Percentiles rank a stretch among this genome's conserved stretches.
Conservation (phyloP, 2,329 filamentous ascomycete species). For the Xylariales sp. region DNA sequence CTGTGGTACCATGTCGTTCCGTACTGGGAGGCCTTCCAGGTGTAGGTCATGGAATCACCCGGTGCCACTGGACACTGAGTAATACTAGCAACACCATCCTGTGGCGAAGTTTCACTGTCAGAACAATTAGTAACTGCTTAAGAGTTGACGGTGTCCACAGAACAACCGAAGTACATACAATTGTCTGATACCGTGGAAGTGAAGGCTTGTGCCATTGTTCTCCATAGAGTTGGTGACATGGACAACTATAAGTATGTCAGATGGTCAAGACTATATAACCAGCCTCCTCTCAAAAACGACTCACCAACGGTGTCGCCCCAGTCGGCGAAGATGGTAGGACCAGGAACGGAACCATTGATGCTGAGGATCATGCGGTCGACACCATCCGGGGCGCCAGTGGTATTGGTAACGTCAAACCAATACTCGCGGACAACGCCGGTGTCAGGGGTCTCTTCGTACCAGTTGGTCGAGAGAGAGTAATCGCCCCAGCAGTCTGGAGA, state of each 20-base stretch:
- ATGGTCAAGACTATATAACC: neutral
- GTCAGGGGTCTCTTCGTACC: conserved; percentile 25
- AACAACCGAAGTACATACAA: too few relatives aligned
- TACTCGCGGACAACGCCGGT: conserved; percentile 35
- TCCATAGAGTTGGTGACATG: conserved; percentile 47
- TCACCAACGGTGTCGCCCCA: conserved; percentile 40
- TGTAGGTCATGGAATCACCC: conserved; percentile 50
- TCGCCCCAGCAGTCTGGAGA: conserved; percentile 27
- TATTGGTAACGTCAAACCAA: conserved; percentile 18
- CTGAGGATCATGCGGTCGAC: conserved; percentile 24
- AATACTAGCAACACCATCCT: conserved; percentile 51
- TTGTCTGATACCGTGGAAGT: conserved; percentile 61
- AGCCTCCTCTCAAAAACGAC: too few relatives aligned
- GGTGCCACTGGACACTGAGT: conserved; percentile 49
- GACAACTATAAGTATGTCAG: conserved; percentile 29
- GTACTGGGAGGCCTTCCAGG: conserved; percentile 46
- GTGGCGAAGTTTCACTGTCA: conserved; percentile 37
- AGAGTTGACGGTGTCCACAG: too few relatives aligned
- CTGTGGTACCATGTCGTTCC: conserved; percentile 58
- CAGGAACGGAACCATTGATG: conserved; percentile 33
- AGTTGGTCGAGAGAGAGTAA: conserved; percentile 32
- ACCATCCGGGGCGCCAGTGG: conserved; percentile 29
- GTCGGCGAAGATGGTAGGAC: conserved; percentile 36
- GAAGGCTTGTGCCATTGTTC: conserved; percentile 56
- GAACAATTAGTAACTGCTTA: too few relatives aligned